phyloP scores from a whole-genome alignment of 768 basidiomycete genomes.

The Rubroboletus pulcherrimus region DNA sequence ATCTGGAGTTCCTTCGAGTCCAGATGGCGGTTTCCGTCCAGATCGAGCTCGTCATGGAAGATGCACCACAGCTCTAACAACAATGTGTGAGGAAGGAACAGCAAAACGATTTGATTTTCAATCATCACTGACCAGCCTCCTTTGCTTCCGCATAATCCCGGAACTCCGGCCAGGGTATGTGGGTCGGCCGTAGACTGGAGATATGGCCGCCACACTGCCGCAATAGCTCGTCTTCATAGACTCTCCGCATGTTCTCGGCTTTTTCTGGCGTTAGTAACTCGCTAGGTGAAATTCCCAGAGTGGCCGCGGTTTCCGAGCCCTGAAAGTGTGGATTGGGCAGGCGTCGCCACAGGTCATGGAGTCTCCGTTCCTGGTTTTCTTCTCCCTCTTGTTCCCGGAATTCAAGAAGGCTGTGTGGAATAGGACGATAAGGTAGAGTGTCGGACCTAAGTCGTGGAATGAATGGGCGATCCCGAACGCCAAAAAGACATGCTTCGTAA shows the following conservation, averaged over 20 bases:
- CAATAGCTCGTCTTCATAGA: slow-evolving; percentile 78
- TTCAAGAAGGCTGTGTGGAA: slow-evolving; percentile 53
- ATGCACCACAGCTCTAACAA: slow-evolving; percentile 81
- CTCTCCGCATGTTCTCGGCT: slow-evolving; percentile 59
- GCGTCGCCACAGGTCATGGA: slow-evolving; percentile 62
- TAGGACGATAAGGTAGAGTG: slow-evolving; percentile 35
- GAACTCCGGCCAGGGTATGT: slow-evolving; percentile 70
- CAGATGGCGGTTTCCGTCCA: slow-evolving; percentile 82
- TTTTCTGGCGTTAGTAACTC: slow-evolving; percentile 43
- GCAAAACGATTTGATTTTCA: slow-evolving; percentile 10
- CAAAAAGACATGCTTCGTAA: slow-evolving; percentile 50
- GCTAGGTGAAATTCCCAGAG: slow-evolving; percentile 11
- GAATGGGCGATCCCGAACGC: slow-evolving; percentile 50
- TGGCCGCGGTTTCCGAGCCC: slow-evolving; percentile 23
- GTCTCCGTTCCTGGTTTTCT: slow-evolving; percentile 54
- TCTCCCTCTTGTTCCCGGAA: slow-evolving; percentile 64
- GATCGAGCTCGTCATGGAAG: slow-evolving; percentile 86
- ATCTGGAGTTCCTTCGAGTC: slow-evolving; percentile 59
- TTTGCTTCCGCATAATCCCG: slow-evolving; percentile 73
- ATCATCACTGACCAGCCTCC: slow-evolving; percentile 62
- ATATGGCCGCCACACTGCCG: slow-evolving; percentile 46
- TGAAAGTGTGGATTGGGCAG: slow-evolving; percentile 38
- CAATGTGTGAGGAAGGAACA: slow-evolving; percentile 15
- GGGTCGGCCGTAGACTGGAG: slow-evolving; percentile 38
- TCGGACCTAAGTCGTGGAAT: slow-evolving; percentile 62